Evolutionary conservation across 306 rosid genomes (phyloP).

Genomic region (Betula pendula): DNA sequence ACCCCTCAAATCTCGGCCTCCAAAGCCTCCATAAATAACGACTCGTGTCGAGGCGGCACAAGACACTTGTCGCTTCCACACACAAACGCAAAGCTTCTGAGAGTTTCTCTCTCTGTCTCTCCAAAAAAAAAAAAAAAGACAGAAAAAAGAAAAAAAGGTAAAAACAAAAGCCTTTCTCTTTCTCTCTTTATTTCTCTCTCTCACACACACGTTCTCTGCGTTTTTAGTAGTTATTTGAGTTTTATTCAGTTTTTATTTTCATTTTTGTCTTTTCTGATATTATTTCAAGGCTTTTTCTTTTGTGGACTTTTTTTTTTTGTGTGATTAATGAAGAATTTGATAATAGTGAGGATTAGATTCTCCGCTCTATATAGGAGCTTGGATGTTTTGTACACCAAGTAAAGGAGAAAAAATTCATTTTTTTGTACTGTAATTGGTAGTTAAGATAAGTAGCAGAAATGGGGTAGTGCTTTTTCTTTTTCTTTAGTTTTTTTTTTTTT

Average conservation of each 20-base stretch:
- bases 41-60: slow-evolving; percentile 40
- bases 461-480: slow-evolving; percentile 3
- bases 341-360: not conserved
- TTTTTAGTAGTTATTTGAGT: too few relatives aligned
- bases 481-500: not conserved
- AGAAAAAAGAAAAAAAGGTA: not conserved
- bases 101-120: slow-evolving; percentile 30
- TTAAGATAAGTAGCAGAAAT: not conserved
- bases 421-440: slow-evolving; percentile 23
- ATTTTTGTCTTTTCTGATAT: slow-evolving; percentile 7
- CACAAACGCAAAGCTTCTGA: slow-evolving; percentile 26
- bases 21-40: slow-evolving; percentile 43
- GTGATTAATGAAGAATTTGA: not conserved
- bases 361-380: not conserved
- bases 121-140: not conserved
- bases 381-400: not conserved
- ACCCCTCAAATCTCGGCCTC: not conserved
- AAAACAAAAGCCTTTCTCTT: slow-evolving; percentile 27
- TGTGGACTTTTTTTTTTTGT: not conserved
- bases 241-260: not conserved
- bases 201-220: not conserved
- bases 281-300: not conserved
- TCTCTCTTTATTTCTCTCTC: not conserved
- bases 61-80: slow-evolving; percentile 78
- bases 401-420: not conserved